Evolutionary conservation across 306 rosid species (phyloP).

Genomic region (Lagenaria siceraria): DNA sequence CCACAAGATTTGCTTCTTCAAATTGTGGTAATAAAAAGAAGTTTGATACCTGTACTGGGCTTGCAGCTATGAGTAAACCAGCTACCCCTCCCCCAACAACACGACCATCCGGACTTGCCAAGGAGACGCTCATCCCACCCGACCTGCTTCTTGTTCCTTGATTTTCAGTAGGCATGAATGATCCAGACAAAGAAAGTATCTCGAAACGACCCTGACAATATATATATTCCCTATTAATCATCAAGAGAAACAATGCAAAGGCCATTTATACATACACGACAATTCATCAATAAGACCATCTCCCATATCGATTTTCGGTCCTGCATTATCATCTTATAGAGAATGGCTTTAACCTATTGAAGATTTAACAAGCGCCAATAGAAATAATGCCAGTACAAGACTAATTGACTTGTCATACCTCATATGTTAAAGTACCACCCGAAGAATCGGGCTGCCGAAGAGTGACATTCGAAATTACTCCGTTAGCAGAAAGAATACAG

Average conservation of each 20-base stretch:
- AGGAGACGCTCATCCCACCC: slow-evolving; percentile 62
- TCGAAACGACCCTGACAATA: slow-evolving; percentile 62
- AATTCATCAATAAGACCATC: background rate
- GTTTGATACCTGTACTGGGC: slow-evolving; percentile 66
- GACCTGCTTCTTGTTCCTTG: slow-evolving; percentile 71
- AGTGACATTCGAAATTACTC: slow-evolving; percentile 59
- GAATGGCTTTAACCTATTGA: background rate
- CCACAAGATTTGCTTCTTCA: background rate
- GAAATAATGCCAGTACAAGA: background rate
- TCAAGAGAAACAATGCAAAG: background rate
- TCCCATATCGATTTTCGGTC: background rate
- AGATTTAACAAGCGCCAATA: background rate
- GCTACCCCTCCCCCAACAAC: slow-evolving; percentile 69
- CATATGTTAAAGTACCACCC: slow-evolving; percentile 57
- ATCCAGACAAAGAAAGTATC: slow-evolving; percentile 64
- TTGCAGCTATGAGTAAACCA: slow-evolving; percentile 61
- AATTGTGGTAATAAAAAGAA: background rate
- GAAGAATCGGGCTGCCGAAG: slow-evolving; percentile 76
- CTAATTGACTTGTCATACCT: slow-evolving; percentile 33
- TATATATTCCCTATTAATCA: background rate
- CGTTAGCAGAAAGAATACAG: slow-evolving; percentile 67
- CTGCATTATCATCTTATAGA: background rate
- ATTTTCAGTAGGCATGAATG: slow-evolving; percentile 60
- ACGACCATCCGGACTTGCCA: slow-evolving; percentile 69
- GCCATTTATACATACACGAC: background rate